A percentile compares a stretch with the other conserved stretches of the same genome.
Conservation (phyloP, 1,284 basidiomycete genomes). For the Cerrena zonata region DNA sequence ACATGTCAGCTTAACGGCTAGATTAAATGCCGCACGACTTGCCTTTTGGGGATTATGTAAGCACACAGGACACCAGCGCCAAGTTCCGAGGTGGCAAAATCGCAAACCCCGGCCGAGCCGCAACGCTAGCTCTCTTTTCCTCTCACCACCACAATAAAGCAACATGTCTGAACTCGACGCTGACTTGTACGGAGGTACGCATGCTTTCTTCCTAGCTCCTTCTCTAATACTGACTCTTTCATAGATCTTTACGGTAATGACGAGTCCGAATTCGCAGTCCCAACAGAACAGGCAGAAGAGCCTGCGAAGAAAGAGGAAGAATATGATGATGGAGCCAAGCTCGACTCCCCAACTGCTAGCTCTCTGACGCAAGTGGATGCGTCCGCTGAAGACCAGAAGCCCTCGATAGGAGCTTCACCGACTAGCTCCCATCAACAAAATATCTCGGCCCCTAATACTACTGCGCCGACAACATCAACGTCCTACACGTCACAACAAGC, state of each 20-base stretch:
- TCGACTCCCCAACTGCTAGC: constrained; percentile 14
- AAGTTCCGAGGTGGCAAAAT: not conserved
- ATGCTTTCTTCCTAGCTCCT: not conserved
- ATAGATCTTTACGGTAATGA: constrained; percentile 77
- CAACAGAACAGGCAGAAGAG: constrained; percentile 33
- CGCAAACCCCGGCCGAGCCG: not conserved
- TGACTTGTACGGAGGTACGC: constrained; percentile 75
- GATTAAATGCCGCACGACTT: too few species aligned
- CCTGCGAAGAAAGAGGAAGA: constrained; percentile 22
- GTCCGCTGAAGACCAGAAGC: constrained; percentile 6
- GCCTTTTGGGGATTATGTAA: not conserved
- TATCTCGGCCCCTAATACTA: constrained; percentile 15
- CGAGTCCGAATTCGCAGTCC: constrained; percentile 53
- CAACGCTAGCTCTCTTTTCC: not conserved
- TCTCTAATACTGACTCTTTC: constrained; percentile 12
- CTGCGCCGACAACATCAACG: constrained; percentile 13
- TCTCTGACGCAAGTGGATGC: not conserved
- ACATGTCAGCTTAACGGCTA: not conserved
- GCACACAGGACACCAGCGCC: not conserved
- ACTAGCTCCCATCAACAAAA: constrained; percentile 11
- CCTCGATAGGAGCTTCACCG: constrained; percentile 5
- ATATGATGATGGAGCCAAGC: constrained; percentile 23
- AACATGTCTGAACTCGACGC: constrained; percentile 75
- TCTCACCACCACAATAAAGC: constrained; percentile 22
- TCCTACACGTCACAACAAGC: constrained; percentile 24